A percentile compares a stretch with the other conserved stretches of the same genome.
These are phyloP conservation scores for Epicoccum sorghinum DNA, from an alignment of 2,329 filamentous ascomycete genomes.

Conservation along the genomic window DNA sequence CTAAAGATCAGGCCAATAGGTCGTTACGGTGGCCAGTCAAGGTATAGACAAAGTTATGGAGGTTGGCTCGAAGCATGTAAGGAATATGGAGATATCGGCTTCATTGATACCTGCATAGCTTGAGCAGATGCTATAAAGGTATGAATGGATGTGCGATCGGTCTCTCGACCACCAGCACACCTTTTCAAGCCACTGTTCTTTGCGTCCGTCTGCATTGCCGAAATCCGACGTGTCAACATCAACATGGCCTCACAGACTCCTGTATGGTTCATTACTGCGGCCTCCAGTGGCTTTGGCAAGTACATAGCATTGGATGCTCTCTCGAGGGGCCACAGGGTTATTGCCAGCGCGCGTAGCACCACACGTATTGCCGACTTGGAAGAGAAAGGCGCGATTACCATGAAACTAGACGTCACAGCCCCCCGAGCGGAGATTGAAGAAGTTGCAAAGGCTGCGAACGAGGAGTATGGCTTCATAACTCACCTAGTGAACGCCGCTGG, in stretches of 20 bases:
- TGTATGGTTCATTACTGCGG: conserved; percentile 60
- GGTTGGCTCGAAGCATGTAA: neutral
- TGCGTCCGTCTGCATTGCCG: too few species aligned
- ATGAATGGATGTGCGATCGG: neutral
- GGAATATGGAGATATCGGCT: neutral
- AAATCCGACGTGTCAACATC: neutral
- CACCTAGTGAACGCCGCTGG: conserved; percentile 57
- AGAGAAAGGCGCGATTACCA: conserved; percentile 42
- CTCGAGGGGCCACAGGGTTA: conserved; percentile 53
- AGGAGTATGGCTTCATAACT: conserved; percentile 51
- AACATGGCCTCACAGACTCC: conserved; percentile 25
- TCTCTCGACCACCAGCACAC: too few species aligned
- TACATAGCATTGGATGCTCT: conserved; percentile 53
- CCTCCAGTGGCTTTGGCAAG: conserved; percentile 56
- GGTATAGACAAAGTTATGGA: neutral
- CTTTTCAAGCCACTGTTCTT: too few species aligned
- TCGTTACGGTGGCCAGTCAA: neutral
- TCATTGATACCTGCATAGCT: neutral
- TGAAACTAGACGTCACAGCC: conserved; percentile 52
- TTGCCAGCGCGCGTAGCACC: conserved; percentile 55
- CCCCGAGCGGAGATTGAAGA: conserved; percentile 43
- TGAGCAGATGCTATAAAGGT: conserved; percentile 2
- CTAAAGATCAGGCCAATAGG: neutral
- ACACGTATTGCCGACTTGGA: conserved; percentile 45
- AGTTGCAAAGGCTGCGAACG: conserved; percentile 46